Evolutionary conservation across 2,329 filamentous ascomycete species (phyloP).

Genomic region (Capronia coronata): DNA sequence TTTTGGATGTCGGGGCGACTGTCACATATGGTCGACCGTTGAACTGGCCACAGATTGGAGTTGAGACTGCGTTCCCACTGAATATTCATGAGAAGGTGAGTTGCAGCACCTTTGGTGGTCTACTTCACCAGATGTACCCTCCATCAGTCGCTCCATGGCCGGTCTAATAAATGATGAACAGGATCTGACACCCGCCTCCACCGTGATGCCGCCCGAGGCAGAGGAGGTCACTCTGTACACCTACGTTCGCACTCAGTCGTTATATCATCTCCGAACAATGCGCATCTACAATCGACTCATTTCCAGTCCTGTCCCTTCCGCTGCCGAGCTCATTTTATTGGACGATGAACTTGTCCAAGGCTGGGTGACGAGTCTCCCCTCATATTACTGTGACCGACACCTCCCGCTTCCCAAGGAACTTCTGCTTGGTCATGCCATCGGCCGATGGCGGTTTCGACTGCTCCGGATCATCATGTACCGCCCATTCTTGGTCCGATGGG

Average conservation of each 20-base stretch:
- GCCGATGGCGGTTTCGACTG: constrained; percentile 42
- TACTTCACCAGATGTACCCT: background rate
- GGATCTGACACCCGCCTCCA: constrained; percentile 32
- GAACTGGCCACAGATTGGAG: constrained; percentile 39
- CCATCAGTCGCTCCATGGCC: background rate
- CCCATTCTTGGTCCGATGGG: constrained; percentile 33
- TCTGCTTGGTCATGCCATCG: constrained; percentile 36
- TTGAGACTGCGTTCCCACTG: constrained; percentile 21
- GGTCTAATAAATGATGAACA: constrained; percentile 19
- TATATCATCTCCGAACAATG: constrained; percentile 41
- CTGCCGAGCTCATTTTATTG: constrained; percentile 38
- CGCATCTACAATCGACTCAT: constrained; percentile 42
- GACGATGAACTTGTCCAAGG: constrained; percentile 38
- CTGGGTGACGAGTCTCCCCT: constrained; percentile 39
- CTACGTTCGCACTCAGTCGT: constrained; percentile 38
- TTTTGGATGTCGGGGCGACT: constrained; percentile 48
- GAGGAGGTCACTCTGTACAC: constrained; percentile 40
- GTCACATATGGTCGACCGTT: constrained; percentile 48
- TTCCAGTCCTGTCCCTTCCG: constrained; percentile 37
- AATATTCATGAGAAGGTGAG: constrained; percentile 24
- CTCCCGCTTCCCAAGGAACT: constrained; percentile 34
- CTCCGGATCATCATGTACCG: constrained; percentile 41
- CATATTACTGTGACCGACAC: constrained; percentile 36
- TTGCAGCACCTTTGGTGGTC: background rate
- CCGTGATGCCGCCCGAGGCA: constrained; percentile 34